Conservation (phyloP, 257 asterid genomes). For the Cruciata laevipes region DNA sequence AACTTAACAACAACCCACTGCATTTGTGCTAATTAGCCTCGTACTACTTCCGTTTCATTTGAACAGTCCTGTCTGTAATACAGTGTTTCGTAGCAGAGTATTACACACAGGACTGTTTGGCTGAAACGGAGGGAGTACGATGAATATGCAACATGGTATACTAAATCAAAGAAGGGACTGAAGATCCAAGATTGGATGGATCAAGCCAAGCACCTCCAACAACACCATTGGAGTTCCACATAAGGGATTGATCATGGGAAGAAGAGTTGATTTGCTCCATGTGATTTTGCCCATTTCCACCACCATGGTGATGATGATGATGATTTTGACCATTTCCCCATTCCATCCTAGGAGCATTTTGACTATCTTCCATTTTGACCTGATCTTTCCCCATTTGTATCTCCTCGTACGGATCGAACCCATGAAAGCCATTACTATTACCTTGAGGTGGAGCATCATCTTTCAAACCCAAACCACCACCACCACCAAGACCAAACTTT, state of each 20-base stretch:
- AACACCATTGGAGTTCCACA: constrained; percentile 25
- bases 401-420: constrained; percentile 21
- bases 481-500: constrained; percentile 16
- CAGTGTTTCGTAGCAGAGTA: not conserved
- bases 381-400: constrained; percentile 23
- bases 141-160: too few relatives aligned
- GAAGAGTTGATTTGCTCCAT: constrained; percentile 23
- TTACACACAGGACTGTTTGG: not conserved
- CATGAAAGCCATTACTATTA: constrained; percentile 12
- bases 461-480: constrained; percentile 2
- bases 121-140: not conserved
- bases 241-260: constrained; percentile 23
- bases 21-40: not conserved
- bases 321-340: constrained; percentile 17
- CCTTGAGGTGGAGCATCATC: constrained; percentile 16
- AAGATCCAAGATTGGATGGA: constrained; percentile 42
- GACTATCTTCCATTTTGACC: constrained; percentile 29
- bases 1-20: not conserved
- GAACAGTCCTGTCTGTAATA: not conserved
- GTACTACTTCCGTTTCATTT: not conserved
- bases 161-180: constrained; percentile 41
- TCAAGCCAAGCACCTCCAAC: constrained; percentile 35
- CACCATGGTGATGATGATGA: not conserved
- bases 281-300: constrained; percentile 16
- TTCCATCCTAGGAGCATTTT: constrained; percentile 18